Conservation (phyloP, 768 basidiomycete species). For the Collybia sp. region DNA sequence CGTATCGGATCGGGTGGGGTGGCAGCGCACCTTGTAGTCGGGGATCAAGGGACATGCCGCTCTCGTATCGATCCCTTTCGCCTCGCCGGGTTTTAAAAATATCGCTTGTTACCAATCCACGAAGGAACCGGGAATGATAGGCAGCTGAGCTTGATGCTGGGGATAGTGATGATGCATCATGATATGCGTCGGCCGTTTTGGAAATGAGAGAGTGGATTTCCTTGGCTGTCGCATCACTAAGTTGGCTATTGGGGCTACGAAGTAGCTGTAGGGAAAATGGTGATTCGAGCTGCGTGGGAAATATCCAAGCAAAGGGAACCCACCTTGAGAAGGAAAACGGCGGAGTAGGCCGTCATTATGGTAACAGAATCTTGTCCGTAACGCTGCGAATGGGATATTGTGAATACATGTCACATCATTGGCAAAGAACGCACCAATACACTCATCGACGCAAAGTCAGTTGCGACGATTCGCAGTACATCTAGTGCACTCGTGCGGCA, state of each 20-base stretch:
- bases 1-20: slow-evolving; percentile 1
- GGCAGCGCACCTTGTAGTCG: slow-evolving; percentile 40
- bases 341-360: slow-evolving; percentile 84
- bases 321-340: slow-evolving; percentile 76
- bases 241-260: slow-evolving; percentile 55
- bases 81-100: slow-evolving; percentile 47
- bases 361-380: slow-evolving; percentile 84
- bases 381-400: slow-evolving; percentile 38
- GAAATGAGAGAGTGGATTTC: slow-evolving; percentile 65
- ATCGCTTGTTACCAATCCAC: slow-evolving; percentile 62
- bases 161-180: slow-evolving; percentile 60
- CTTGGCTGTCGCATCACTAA: slow-evolving; percentile 55
- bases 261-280: slow-evolving; percentile 46
- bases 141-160: slow-evolving; percentile 63
- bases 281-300: not conserved
- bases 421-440: slow-evolving; percentile 52
- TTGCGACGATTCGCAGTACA: slow-evolving; percentile 64
- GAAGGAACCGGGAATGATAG: slow-evolving; percentile 77
- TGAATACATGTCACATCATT: slow-evolving; percentile 2
- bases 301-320: slow-evolving; percentile 7
- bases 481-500: slow-evolving; percentile 76
- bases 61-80: slow-evolving; percentile 33
- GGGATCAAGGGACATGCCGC: slow-evolving; percentile 46
- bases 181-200: slow-evolving; percentile 74
- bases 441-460: slow-evolving; percentile 68